phyloP scores from a whole-genome alignment of 2,329 filamentous ascomycete genomes.

The Westerdykella sp. region DNA sequence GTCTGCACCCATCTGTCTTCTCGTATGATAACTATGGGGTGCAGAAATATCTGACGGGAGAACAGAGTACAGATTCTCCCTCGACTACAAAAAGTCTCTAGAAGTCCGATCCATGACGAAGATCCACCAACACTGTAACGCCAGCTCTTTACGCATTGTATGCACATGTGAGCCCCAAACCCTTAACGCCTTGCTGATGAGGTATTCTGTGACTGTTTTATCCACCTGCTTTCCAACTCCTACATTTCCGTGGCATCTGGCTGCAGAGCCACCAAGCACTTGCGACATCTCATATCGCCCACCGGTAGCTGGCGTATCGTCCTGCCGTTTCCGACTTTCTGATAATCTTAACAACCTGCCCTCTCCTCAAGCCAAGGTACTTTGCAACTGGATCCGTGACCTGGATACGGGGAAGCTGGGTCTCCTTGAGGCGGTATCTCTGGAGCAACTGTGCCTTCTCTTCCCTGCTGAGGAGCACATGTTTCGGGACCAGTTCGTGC shows the following conservation, averaged over 20 bases:
- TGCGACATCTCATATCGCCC: constrained; percentile 42
- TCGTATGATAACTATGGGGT: too few species aligned
- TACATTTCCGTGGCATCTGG: not conserved
- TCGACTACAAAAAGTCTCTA: too few species aligned
- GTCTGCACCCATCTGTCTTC: too few species aligned
- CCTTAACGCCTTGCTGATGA: not conserved
- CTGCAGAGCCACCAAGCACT: not conserved
- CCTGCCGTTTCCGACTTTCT: constrained; percentile 91
- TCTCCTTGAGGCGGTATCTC: constrained; percentile 94
- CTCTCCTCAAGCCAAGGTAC: constrained; percentile 82
- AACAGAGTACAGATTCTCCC: too few species aligned
- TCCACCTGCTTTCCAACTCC: not conserved
- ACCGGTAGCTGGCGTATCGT: constrained; percentile 90
- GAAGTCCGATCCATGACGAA: not conserved
- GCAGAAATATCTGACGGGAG: too few species aligned
- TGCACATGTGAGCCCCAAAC: not conserved
- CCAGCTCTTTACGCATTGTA: not conserved
- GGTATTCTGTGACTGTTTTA: not conserved
- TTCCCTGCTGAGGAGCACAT: constrained; percentile 80
- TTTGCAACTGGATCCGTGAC: constrained; percentile 86
- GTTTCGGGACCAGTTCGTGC: constrained; percentile 92
- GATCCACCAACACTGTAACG: not conserved
- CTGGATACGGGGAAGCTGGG: constrained; percentile 87
- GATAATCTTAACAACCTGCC: constrained; percentile 98
- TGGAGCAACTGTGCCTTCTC: constrained; percentile 83